Percentiles rank a stretch among this genome's conserved stretches.
These are phyloP conservation scores for Solanum paucissectum DNA, from an alignment of 257 asterid genomes.

Conservation along the genomic window DNA sequence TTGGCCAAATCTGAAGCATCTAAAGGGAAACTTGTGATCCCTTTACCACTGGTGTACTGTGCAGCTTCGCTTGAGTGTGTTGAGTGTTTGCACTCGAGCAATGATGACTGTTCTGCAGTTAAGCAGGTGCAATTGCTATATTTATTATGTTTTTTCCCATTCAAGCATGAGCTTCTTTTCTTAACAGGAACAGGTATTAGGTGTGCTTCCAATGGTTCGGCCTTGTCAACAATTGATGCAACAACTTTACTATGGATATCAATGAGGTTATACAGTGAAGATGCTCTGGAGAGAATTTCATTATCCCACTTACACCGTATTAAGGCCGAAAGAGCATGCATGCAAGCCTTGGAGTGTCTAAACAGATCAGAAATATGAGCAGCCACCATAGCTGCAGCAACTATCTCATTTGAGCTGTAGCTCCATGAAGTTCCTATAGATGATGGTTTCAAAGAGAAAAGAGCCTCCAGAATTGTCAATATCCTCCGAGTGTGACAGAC, in stretches of 20 bases:
- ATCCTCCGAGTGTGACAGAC: conserved; percentile 81
- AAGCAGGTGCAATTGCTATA: conserved; percentile 41
- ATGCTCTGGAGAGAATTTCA: conserved; percentile 75
- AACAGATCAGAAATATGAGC: conserved; percentile 96
- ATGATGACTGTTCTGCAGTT: conserved; percentile 39
- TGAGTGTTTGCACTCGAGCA: conserved; percentile 24
- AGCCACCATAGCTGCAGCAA: conserved; percentile 99
- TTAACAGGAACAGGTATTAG: conserved; percentile 49
- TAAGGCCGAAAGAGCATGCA: conserved; percentile 77
- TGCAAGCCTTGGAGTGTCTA: conserved; percentile 93
- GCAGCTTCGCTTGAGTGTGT: conserved; percentile 25
- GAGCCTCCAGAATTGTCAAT: conserved; percentile 90
- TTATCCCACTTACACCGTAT: conserved; percentile 85
- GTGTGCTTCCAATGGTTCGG: conserved; percentile 91
- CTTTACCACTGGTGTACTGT: conserved; percentile 42
- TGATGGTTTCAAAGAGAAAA: conserved; percentile 92
- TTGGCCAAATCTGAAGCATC: conserved; percentile 96
- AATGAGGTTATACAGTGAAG: conserved; percentile 86
- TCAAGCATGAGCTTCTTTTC: conserved; percentile 36
- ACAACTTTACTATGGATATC: conserved; percentile 89
- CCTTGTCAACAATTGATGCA: conserved; percentile 85
- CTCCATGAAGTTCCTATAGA: conserved; percentile 88
- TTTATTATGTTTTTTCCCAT: conserved; percentile 39
- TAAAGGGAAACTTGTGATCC: conserved; percentile 48
- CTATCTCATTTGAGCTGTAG: conserved; percentile 88